These are phyloP conservation scores for Calonectria naviculata DNA, from an alignment of 2,329 filamentous ascomycete genomes.

Conservation along the genomic window DNA sequence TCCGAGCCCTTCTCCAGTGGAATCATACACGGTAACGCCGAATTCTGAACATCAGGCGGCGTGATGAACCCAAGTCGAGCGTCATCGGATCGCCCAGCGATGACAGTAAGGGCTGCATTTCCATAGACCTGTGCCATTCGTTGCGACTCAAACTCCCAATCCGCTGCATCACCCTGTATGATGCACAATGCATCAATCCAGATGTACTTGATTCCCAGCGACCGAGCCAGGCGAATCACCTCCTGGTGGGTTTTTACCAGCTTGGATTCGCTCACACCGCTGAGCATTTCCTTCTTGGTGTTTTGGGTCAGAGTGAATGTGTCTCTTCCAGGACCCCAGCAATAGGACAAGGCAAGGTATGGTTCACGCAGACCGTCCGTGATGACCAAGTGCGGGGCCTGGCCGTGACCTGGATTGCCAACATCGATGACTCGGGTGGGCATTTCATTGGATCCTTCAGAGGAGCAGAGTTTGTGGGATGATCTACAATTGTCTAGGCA, in stretches of 20 bases:
- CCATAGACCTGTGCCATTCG: conserved; percentile 22
- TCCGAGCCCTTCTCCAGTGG: too few relatives aligned
- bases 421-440: neutral
- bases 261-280: neutral
- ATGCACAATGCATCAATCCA: conserved; percentile 44
- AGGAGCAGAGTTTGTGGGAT: neutral
- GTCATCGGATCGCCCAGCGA: conserved; percentile 18
- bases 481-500: neutral
- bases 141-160: conserved; percentile 35
- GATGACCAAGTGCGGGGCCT: neutral
- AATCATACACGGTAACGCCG: too few relatives aligned
- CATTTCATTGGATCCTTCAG: neutral
- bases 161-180: conserved; percentile 29
- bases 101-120: conserved; percentile 18
- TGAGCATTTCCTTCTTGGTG: neutral
- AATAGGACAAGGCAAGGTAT: neutral
- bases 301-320: neutral
- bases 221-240: neutral
- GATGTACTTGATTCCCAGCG: conserved; percentile 13
- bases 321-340: neutral
- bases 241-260: neutral
- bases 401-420: neutral
- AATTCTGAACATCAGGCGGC: too few relatives aligned
- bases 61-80: conserved; percentile 16
- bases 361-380: neutral